Base-by-base conservation (phyloP, 768 basidiomycete genomes). In the Suillus plorans region DNA sequence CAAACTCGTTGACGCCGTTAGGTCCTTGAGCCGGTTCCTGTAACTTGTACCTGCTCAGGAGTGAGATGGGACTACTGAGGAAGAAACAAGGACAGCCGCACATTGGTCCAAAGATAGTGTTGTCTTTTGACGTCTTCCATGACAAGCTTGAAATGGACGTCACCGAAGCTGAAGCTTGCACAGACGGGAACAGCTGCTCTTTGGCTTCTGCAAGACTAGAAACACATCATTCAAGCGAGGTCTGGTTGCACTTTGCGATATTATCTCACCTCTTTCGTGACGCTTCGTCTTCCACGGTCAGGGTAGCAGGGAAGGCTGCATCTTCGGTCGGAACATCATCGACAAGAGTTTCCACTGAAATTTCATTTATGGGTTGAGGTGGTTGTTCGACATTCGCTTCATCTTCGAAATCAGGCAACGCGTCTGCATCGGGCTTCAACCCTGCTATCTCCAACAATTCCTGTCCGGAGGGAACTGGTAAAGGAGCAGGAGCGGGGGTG, bases 71-170 rank as follows among this genome's bases (percentile, higher is more conserved):
- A 45, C n/a, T 10, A 34, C 10, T n/a, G 44, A 37, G 14, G 57
- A 1, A 45, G 50, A 36, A 39, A 58, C 5, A 45, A 56, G 25
- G 34, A 45, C 52, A 59, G 64, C 78, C 87, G 69, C 62, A 89
- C 89, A 89, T 71, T 61, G 86, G 85, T 25, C 87, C 88, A 68
- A 90, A 90, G 34, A 90, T 89, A 1, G 88, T 89, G 18, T 59
- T 42, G 28, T 42, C 58, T 59, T 59, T 42, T 31, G 58, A 20
- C 12, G 58, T 59, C 18, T 39, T 59, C 58, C 58, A 59, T n/a
- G 84, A 79, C 44, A 77, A 76, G 64, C 78, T 83, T 76, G 84
- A 86, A 9, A 72, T 69, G 4, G 76, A 63, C 12, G 1, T 69
- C 31, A n/a, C 49, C 63, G 64, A 74, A 71, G 62, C 72, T 59